Base-by-base conservation (phyloP, 768 basidiomycete genomes). In the Lentinula aciculospora region DNA sequence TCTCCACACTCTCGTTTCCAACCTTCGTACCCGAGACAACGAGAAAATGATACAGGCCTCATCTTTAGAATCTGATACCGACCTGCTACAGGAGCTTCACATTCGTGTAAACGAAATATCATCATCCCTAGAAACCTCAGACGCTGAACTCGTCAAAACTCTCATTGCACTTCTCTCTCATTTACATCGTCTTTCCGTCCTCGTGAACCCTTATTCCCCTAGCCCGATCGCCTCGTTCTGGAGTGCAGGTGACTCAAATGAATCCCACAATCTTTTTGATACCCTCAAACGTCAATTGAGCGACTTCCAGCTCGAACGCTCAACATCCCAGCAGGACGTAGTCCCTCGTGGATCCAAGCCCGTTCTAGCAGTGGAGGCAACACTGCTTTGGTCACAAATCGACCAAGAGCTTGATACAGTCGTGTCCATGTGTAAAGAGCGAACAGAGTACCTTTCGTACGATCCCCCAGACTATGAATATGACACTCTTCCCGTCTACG, bases 351-450 rank as follows among this genome's bases (percentile, higher is more conserved):
- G 69, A 29, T 66, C 73, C 23, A 73, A 79, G 21, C 83, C 83
- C 3, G 74, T 74, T 12, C 72, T 77, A 34, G 76, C 67, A 9
- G 81, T 88, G 1, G 84, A 88, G 65, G 71, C 77, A 1, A 78
- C 86, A 0, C 74, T 92, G 12, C 72, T 94, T 0, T 94, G 92
- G 91, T 73, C 81, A 2, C 76, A 80, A 32, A 84, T 94, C 29
- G 89, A 92, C 62, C 77, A 82, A 51, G 81, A 92, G 49, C 78
- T 93, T 2, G 92, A 92, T 62, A 73, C 71, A 15, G 81, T 94
- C 15, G 76, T 85, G 0, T 69, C 78, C 2, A 76, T 92, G 66
- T 90, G 88, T 67, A 83, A 77, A 61, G 80, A 83, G 57, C 83
- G 84, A 19, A 75, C 80, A 3, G 76, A 78, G 58, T 63, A 71